A percentile compares a stretch with the other conserved stretches of the same genome.
Conservation (phyloP, 1,139 yeast genomes). For the Hemisphaericaspora xylofermentans region DNA sequence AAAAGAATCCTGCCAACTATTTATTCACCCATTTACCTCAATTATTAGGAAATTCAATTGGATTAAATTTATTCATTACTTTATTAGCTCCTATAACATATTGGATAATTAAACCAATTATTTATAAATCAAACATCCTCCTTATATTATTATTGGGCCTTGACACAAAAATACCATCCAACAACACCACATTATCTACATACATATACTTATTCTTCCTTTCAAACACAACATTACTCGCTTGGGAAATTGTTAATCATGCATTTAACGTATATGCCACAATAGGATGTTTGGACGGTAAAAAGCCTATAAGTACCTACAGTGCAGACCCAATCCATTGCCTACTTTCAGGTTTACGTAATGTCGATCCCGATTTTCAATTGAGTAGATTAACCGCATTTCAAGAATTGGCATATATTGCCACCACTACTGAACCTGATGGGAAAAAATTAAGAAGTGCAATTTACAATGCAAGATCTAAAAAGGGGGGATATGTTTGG, state of each 20-base stretch:
- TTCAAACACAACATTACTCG: slow-evolving; percentile 39
- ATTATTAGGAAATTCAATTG: slow-evolving; percentile 36
- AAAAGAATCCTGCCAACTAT: slow-evolving; percentile 41
- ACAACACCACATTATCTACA: slow-evolving; percentile 38
- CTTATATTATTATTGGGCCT: slow-evolving; percentile 30
- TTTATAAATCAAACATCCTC: slow-evolving; percentile 42
- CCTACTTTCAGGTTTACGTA: slow-evolving; percentile 67
- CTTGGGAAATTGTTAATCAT: slow-evolving; percentile 66
- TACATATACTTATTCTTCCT: slow-evolving; percentile 35
- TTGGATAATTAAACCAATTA: slow-evolving; percentile 36
- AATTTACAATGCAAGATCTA: slow-evolving; percentile 52
- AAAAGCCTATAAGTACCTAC: slow-evolving; percentile 63
- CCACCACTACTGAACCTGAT: slow-evolving; percentile 49
- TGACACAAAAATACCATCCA: slow-evolving; percentile 33
- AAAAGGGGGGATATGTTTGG: slow-evolving; percentile 53
- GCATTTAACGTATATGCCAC: slow-evolving; percentile 72
- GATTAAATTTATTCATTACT: slow-evolving; percentile 30
- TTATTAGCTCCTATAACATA: slow-evolving; percentile 49
- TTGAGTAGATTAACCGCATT: slow-evolving; percentile 68
- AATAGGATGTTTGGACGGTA: slow-evolving; percentile 79
- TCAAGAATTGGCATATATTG: slow-evolving; percentile 66
- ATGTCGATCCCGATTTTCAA: slow-evolving; percentile 43
- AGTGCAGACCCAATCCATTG: slow-evolving; percentile 76
- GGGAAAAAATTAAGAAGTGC: slow-evolving; percentile 47
- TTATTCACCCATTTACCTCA: slow-evolving; percentile 32